Evolutionary conservation across 2,329 filamentous ascomycete genomes (phyloP).

Genomic region (Incumbomyces lentus): DNA sequence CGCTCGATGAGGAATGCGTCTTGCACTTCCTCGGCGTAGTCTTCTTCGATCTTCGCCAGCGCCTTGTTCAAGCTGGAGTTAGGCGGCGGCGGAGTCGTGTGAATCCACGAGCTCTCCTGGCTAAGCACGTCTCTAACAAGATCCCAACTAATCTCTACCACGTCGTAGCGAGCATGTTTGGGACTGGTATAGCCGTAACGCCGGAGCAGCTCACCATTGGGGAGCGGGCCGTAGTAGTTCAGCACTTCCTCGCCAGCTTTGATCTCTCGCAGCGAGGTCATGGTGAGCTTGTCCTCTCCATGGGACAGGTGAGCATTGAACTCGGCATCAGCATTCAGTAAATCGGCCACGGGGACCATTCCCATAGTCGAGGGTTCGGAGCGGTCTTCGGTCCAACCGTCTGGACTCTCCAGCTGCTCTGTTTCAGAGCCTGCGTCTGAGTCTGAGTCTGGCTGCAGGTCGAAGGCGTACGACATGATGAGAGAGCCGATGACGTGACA

Average conservation of each 20-base stretch:
- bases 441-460: conserved; percentile 41
- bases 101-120: conserved; percentile 24
- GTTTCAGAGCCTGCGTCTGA: neutral
- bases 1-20: conserved; percentile 55
- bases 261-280: conserved; percentile 61
- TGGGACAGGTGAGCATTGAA: conserved; percentile 48
- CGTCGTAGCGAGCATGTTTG: conserved; percentile 68
- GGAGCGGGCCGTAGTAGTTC: conserved; percentile 81
- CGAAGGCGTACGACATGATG: conserved; percentile 90
- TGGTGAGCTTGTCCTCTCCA: conserved; percentile 52
- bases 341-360: conserved; percentile 84
- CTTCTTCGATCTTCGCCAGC: neutral
- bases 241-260: conserved; percentile 63
- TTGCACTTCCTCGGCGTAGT: conserved; percentile 35
- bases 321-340: conserved; percentile 78
- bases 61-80: conserved; percentile 6
- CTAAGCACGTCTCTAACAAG: conserved; percentile 42
- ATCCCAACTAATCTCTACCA: conserved; percentile 63
- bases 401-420: conserved; percentile 39
- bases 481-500: conserved; percentile 76
- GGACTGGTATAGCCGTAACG: conserved; percentile 80
- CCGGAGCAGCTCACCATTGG: conserved; percentile 69
- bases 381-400: conserved; percentile 33
- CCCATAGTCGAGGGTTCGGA: conserved; percentile 2
- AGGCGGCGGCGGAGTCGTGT: conserved; percentile 26